Evolutionary conservation across 768 basidiomycete genomes (phyloP).

Genomic region (Flagelloscypha sp.): DNA sequence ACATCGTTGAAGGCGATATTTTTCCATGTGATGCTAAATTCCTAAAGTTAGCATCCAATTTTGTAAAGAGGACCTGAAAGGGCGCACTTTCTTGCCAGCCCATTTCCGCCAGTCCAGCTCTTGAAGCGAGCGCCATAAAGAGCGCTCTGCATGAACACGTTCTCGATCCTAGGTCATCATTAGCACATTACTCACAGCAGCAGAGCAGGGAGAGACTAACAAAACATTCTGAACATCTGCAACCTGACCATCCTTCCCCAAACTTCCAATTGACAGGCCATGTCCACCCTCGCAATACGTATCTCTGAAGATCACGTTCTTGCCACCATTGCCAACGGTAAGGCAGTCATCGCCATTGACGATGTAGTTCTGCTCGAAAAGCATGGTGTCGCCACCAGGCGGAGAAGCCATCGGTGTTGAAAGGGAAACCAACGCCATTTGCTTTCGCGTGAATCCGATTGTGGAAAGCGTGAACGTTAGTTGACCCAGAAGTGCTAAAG

Average conservation of each 20-base stretch:
- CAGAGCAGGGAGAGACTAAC: slow-evolving; percentile 22
- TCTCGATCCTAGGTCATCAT: slow-evolving; percentile 31
- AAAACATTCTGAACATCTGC: slow-evolving; percentile 51
- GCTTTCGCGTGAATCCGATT: slow-evolving; percentile 50
- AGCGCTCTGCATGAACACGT: slow-evolving; percentile 36
- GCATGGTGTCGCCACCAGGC: slow-evolving; percentile 38
- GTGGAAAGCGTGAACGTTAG: slow-evolving; percentile 43
- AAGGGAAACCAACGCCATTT: slow-evolving; percentile 42
- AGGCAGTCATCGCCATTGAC: slow-evolving; percentile 58
- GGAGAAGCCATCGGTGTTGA: slow-evolving; percentile 42
- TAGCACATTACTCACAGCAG: neutral
- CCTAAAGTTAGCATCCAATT: neutral
- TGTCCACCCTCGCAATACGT: slow-evolving; percentile 51
- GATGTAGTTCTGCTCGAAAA: slow-evolving; percentile 52
- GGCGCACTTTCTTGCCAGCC: slow-evolving; percentile 47
- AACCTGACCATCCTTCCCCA: slow-evolving; percentile 31
- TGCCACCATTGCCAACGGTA: slow-evolving; percentile 48
- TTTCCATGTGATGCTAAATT: slow-evolving; percentile 45
- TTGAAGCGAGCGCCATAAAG: slow-evolving; percentile 60
- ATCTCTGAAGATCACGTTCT: slow-evolving; percentile 42
- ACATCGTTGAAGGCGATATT: slow-evolving; percentile 47
- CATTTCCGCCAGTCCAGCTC: slow-evolving; percentile 59
- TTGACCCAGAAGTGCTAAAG: slow-evolving; percentile 42
- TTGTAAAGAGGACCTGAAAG: slow-evolving; percentile 1
- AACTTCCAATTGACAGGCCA: slow-evolving; percentile 50